phyloP scores from a whole-genome alignment of 208 protist genomes.

The Trypanosoma congolense region DNA sequence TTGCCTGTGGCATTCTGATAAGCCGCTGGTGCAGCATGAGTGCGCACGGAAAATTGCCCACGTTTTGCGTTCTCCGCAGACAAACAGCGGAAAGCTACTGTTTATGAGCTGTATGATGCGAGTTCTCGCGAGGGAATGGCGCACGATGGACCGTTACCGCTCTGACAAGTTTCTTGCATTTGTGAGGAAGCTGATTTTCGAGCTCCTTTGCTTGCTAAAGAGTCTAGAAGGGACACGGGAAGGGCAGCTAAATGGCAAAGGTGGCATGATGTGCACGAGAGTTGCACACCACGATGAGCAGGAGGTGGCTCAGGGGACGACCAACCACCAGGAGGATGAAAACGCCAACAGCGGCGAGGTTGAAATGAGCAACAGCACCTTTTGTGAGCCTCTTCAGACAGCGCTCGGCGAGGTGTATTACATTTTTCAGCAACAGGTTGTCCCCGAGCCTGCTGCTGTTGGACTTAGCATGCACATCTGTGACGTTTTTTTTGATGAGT shows the following conservation, averaged over 20 bases:
- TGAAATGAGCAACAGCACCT: background rate
- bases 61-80: slow-evolving; percentile 47
- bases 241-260: background rate
- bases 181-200: slow-evolving; percentile 69
- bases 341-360: background rate
- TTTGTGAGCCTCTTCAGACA: slow-evolving; percentile 12
- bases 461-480: slow-evolving; percentile 83
- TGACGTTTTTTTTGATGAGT: slow-evolving; percentile 76
- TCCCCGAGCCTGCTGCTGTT: slow-evolving; percentile 47
- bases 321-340: background rate
- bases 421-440: slow-evolving; percentile 62
- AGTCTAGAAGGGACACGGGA: slow-evolving; percentile 18
- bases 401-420: slow-evolving; percentile 50
- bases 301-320: background rate
- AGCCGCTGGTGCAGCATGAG: slow-evolving; percentile 84
- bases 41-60: slow-evolving; percentile 73
- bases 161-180: slow-evolving; percentile 89
- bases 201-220: slow-evolving; percentile 42
- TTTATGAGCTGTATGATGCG: slow-evolving; percentile 69
- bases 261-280: no score
- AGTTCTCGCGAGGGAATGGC: slow-evolving; percentile 84
- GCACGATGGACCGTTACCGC: slow-evolving; percentile 83
- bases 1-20: slow-evolving; percentile 91
- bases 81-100: slow-evolving; percentile 47
- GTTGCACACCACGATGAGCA: background rate